phyloP scores from a whole-genome alignment of 352 stramenopile species.

The Pythium plurisporium region DNA sequence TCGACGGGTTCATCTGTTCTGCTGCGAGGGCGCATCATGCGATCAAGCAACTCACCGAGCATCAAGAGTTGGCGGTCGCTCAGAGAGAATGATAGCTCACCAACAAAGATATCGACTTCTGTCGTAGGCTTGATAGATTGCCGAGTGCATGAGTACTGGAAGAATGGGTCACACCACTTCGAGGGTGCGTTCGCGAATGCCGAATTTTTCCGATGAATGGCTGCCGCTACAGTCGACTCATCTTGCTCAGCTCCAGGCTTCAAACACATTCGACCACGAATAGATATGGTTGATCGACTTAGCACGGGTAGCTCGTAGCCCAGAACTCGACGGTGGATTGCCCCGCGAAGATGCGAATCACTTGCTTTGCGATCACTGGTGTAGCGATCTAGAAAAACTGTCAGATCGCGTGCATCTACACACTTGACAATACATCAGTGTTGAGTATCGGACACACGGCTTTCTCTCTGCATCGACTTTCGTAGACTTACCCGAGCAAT shows the following conservation, averaged over 20 bases:
- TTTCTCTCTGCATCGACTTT: no score
- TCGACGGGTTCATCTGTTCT: background rate
- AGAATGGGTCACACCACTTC: constrained; percentile 57
- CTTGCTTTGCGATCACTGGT: constrained; percentile 45
- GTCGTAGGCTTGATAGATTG: constrained; percentile 38
- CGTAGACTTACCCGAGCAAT: constrained; percentile 18
- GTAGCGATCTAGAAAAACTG: constrained; percentile 83
- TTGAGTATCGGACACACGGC: no score
- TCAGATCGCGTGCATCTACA: constrained; percentile 74
- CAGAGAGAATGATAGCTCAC: constrained; percentile 68
- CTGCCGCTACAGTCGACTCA: constrained; percentile 12
- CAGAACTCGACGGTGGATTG: constrained; percentile 63
- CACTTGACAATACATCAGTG: constrained; percentile 13
- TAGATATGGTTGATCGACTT: constrained; percentile 57
- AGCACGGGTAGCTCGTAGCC: constrained; percentile 81
- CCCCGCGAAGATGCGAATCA: constrained; percentile 16
- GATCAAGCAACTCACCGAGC: constrained; percentile 51
- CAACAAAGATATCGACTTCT: constrained; percentile 69
- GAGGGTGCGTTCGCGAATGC: constrained; percentile 33
- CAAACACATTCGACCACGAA: constrained; percentile 49
- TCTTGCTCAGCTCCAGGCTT: constrained; percentile 29
- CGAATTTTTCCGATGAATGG: constrained; percentile 8
- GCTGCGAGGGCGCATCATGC: constrained; percentile 2
- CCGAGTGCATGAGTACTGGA: constrained; percentile 55
- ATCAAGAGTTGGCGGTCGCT: constrained; percentile 81